A percentile compares a stretch with the other conserved stretches of the same genome.
phyloP scores from a whole-genome alignment of 331 rosid species.

The Quercus lobata region DNA sequence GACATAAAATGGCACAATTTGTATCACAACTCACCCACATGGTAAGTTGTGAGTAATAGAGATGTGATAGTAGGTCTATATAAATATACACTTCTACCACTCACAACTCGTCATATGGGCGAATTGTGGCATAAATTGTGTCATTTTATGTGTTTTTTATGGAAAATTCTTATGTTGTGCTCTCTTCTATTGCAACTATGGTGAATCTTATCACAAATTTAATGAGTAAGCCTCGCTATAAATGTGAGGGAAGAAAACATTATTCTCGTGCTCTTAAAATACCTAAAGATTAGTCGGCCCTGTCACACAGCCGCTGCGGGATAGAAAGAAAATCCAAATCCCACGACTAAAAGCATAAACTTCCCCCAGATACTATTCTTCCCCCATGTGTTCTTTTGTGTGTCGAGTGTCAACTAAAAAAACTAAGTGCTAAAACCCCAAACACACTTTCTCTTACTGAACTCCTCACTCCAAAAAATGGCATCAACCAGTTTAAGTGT shows the following conservation, averaged over 20 bases:
- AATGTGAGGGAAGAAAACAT: fast-evolving
- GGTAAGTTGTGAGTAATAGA: fast-evolving
- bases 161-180: fast-evolving
- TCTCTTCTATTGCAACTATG: fast-evolving
- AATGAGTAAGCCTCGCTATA: fast-evolving
- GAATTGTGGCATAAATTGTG: too few species aligned
- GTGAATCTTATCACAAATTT: fast-evolving
- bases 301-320: too few species aligned
- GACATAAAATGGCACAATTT: too few species aligned
- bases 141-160: fast-evolving
- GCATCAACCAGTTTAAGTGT: not conserved
- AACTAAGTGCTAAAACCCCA: too few species aligned
- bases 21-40: fast-evolving
- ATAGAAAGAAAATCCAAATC: not conserved
- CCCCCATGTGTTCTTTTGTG: not conserved
- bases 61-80: fast-evolving
- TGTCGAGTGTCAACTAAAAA: too few species aligned
- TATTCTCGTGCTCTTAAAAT: fast-evolving
- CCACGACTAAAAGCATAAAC: not conserved
- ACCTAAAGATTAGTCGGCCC: not conserved
- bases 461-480: not conserved
- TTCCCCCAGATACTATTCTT: not conserved
- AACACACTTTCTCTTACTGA: not conserved
- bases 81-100: fast-evolving
- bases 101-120: fast-evolving